Evolutionary conservation across 176 grass and related monocot genomes (phyloP), one percentile per base, ranked within the genome.

Genomic region (Pontederia paniculata): DNA sequence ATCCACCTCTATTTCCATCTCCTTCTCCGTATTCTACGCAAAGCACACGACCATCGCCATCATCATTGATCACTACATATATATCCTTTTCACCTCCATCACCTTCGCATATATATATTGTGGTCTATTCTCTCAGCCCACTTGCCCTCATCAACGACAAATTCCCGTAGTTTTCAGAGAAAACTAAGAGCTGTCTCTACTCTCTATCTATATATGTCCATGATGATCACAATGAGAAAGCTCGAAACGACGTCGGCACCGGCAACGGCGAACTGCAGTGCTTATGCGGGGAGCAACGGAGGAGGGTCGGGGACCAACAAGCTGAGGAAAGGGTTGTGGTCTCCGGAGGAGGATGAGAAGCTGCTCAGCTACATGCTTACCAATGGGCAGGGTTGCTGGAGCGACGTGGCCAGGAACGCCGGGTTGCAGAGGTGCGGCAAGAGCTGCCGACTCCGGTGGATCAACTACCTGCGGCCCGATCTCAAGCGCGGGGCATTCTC

Each of bases 371-470:
- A 98, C 80, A 91, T 98, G 93, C 57, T 91, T 28, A 77, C 77
- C 23, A 88, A 88, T 19, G 93, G 93, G 3, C 93, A 98, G 42
- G 94, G 94, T 7, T 93, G 85, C 14, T 98, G 94, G 94, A 98
- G 87, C 64, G 94, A 98, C 50, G 83, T 98, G 11, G 94, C 94
- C 3, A 75, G 80, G 52, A 98, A 93, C 79, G 94, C 94, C 23
- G 94, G 94, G 1, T 53, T 98, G 70, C 94, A 88, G 72, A 70
- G 94, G 2, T 93, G 87, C 69, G 94, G 94, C 69, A 98, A 98
- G 80, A 98, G 94, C 78, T 98, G 94, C 67, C 83, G 94, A 16
- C 94, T 98, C 74, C 83, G 94, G 17, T 98, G 94, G 94, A 98
- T 98, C 83, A 98, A 98, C 68, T 98, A 98, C 72, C 72, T 98